phyloP scores from a whole-genome alignment of 768 basidiomycete genomes.

The Nidularia pulvinata region DNA sequence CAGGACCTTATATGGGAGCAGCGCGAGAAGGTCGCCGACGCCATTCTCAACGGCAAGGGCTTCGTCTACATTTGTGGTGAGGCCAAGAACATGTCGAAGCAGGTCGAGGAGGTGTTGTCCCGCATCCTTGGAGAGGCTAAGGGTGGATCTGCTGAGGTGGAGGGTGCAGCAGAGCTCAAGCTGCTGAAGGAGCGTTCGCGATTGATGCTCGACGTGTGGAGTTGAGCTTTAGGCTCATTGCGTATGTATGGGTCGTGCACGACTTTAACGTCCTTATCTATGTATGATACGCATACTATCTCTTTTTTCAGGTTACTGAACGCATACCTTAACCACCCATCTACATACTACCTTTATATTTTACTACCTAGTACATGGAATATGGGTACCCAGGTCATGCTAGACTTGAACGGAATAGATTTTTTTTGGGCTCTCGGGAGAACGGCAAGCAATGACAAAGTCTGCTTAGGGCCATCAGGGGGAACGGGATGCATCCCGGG shows the following conservation, averaged over 20 bases:
- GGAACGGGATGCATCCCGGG: no score
- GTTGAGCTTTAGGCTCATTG: no score
- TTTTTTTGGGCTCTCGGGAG: background rate
- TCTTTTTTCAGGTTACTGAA: background rate
- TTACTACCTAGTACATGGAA: constrained; percentile 9
- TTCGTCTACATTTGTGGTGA: constrained; percentile 98
- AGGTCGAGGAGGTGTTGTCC: constrained; percentile 89
- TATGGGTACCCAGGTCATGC: background rate
- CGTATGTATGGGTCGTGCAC: background rate
- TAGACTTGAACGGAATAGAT: background rate
- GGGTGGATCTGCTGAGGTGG: constrained; percentile 85
- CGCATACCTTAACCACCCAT: background rate
- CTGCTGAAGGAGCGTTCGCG: constrained; percentile 92
- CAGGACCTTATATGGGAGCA: constrained; percentile 95
- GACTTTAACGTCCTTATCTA: background rate
- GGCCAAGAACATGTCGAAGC: constrained; percentile 94
- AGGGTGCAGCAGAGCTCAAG: constrained; percentile 92
- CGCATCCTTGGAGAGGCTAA: constrained; percentile 90
- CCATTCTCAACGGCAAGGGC: constrained; percentile 94
- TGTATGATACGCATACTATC: background rate
- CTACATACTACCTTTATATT: constrained; percentile 13
- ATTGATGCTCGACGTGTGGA: constrained; percentile 89
- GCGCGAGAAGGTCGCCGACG: constrained; percentile 78
- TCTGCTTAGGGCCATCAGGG: no score
- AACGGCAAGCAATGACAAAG: background rate